Conservation (phyloP, 2,329 filamentous ascomycete species). For the Colletotrichum orchidophilum region DNA sequence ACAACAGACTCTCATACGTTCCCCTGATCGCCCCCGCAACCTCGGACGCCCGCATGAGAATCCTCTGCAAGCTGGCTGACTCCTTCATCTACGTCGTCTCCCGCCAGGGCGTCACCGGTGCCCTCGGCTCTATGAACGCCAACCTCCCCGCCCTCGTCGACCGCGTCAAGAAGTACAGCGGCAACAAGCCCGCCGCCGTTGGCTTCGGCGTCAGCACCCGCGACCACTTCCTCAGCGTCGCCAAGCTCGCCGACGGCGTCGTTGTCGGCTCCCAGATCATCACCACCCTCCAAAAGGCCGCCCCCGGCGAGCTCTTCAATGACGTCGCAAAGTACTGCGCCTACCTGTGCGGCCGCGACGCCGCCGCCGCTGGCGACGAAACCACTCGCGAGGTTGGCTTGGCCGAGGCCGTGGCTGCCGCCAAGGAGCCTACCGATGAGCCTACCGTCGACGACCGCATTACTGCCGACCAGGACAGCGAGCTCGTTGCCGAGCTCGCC, state of each 20-base stretch:
- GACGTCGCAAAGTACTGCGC: slow-evolving; percentile 89
- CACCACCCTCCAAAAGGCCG: slow-evolving; percentile 77
- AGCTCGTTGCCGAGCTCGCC: slow-evolving; percentile 84
- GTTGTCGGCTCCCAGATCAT: slow-evolving; percentile 98
- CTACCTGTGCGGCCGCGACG: slow-evolving; percentile 63
- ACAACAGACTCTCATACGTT: slow-evolving; percentile 83
- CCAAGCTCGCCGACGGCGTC: slow-evolving; percentile 87
- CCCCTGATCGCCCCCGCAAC: slow-evolving; percentile 96
- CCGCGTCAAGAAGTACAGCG: slow-evolving; percentile 91
- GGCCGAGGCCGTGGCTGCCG: slow-evolving; percentile 71
- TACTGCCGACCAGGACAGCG: slow-evolving; percentile 58
- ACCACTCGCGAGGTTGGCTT: slow-evolving; percentile 74
- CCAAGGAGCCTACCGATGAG: slow-evolving; percentile 64
- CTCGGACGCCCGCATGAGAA: slow-evolving; percentile 91
- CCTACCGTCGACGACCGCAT: slow-evolving; percentile 77
- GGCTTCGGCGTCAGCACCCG: slow-evolving; percentile 96
- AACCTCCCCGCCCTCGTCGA: slow-evolving; percentile 83
- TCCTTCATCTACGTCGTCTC: slow-evolving; percentile 99
- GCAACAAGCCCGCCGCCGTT: slow-evolving; percentile 88
- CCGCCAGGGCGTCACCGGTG: slow-evolving; percentile 95
- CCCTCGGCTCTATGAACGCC: slow-evolving; percentile 81
- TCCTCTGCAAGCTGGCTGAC: slow-evolving; percentile 95
- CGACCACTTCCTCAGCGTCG: slow-evolving; percentile 90
- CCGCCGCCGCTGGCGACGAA: slow-evolving; percentile 46
- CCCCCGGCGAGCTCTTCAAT: slow-evolving; percentile 71